Conservation (phyloP, 768 basidiomycete species). For the Cystofilobasidium capitatum region DNA sequence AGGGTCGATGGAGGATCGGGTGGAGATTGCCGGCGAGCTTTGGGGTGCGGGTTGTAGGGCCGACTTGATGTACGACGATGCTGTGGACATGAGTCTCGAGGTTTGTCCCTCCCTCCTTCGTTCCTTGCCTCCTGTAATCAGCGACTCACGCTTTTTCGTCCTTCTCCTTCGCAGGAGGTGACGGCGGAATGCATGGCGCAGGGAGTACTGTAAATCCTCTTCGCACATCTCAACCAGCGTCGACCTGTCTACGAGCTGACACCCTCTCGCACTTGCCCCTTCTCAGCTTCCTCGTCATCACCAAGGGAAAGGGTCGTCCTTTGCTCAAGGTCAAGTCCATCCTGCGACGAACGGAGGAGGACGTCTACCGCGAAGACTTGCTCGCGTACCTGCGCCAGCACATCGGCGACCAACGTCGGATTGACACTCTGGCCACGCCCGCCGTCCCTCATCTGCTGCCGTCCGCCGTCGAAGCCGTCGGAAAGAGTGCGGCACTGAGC, state of each 20-base stretch:
- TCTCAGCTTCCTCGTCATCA: conserved; percentile 21
- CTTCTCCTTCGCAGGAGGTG: conserved; percentile 31
- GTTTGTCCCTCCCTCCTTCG: not conserved
- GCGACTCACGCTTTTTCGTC: conserved; percentile 31
- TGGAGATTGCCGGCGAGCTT: conserved; percentile 34
- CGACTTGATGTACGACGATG: conserved; percentile 32
- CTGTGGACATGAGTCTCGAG: conserved; percentile 7
- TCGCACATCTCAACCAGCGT: too few species aligned
- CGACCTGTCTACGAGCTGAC: too few species aligned
- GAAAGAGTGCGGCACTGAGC: not conserved
- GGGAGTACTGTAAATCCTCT: conserved; percentile 34
- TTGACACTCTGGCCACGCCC: conserved; percentile 13
- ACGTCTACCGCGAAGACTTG: conserved; percentile 22
- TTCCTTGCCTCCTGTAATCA: conserved; percentile 20
- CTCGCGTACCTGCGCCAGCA: conserved; percentile 21
- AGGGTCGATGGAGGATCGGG: conserved; percentile 30
- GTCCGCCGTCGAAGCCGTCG: not conserved
- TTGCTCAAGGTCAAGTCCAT: conserved; percentile 22
- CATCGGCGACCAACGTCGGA: conserved; percentile 22
- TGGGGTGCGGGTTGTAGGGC: conserved; percentile 34
- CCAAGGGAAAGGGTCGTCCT: conserved; percentile 17
- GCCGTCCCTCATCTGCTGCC: not conserved
- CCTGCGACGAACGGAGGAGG: conserved; percentile 24
- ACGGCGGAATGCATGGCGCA: conserved; percentile 32
- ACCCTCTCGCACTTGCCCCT: too few species aligned